phyloP scores from a whole-genome alignment of 768 basidiomycete species.

The Calocybe indica region DNA sequence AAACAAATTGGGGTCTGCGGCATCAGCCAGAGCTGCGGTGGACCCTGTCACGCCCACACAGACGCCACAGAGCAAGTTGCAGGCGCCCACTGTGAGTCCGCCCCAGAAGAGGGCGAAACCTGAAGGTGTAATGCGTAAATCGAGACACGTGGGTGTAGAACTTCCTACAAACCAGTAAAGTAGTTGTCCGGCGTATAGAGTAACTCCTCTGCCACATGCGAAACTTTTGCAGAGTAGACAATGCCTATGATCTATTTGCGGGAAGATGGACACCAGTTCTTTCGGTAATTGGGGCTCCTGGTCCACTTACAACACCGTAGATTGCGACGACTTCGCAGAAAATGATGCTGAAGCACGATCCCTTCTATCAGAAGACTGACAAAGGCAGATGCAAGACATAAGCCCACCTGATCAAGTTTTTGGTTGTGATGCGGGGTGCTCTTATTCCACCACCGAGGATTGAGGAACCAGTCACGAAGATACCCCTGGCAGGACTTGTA shows the following conservation, averaged over 20 bases:
- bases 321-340: conserved; percentile 99
- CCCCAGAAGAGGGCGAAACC: conserved; percentile 97
- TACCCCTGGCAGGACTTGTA: conserved; percentile 61
- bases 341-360: conserved; percentile 64
- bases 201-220: conserved; percentile 48
- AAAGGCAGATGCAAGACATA: neutral
- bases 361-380: neutral
- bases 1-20: conserved; percentile 90
- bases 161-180: conserved; percentile 63
- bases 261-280: neutral
- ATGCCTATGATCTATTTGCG: conserved; percentile 81
- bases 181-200: conserved; percentile 87
- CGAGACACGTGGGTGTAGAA: neutral
- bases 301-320: conserved; percentile 78
- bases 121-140: conserved; percentile 17
- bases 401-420: conserved; percentile 91
- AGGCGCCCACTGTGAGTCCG: conserved; percentile 87
- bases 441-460: conserved; percentile 95
- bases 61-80: conserved; percentile 92
- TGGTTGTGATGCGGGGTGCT: conserved; percentile 89
- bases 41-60: conserved; percentile 94
- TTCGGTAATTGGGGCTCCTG: neutral
- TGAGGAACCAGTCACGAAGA: conserved; percentile 94
- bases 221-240: conserved; percentile 85
- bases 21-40: conserved; percentile 92